Evolutionary conservation across 352 stramenopile species (phyloP), one percentile per base, ranked within the genome.

Genomic region (Elongisporangium undulatum): DNA sequence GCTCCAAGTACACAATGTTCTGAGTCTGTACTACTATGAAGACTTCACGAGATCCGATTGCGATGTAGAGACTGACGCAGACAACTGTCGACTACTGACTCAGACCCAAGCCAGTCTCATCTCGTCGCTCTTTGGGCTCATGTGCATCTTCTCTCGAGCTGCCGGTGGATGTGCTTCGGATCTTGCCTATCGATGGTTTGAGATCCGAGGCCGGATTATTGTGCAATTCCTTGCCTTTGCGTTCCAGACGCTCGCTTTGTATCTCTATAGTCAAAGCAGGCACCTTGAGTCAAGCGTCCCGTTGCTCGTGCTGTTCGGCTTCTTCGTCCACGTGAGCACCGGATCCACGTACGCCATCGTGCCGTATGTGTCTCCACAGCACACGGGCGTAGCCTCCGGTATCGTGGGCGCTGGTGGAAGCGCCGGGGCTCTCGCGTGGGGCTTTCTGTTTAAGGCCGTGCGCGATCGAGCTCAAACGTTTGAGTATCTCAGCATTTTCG

Each of bases 1-100:
- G 67, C 71, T 98, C 6, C 95, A 95, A 66, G 89, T 98, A 58
- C 95, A 98, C 79, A 98, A 98, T 67, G 87, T 90, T 39, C 81
- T 93, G 49, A 89, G 87, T 39, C 56, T 83, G 17, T 97, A 96
- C 71, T 97, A 97, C 71, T 88, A 89, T 51, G 74, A 93, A 53
- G 80, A 89, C 29, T 97, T 97, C 56, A 77, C 73, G 16, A 67
- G 77, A 4, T 56, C 59, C 8, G 85, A 71, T 24, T 85, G 74
- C 24, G 64, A 74, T n/a, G 34, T 51, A 13, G 60, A 51, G 2
- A 65, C 52, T 4, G 68, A 72, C 21, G 49, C 50, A 4, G 60
- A 69, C 5, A 63, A 68, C 15, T 87, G 72, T 54, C 61, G 56
- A 20, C 10, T 68, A 9, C 63, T 77, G 34, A 58, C 75, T 13